These are phyloP conservation scores for Populus pruinosa DNA, from an alignment of 345 rosid genomes.

Conservation along the genomic window DNA sequence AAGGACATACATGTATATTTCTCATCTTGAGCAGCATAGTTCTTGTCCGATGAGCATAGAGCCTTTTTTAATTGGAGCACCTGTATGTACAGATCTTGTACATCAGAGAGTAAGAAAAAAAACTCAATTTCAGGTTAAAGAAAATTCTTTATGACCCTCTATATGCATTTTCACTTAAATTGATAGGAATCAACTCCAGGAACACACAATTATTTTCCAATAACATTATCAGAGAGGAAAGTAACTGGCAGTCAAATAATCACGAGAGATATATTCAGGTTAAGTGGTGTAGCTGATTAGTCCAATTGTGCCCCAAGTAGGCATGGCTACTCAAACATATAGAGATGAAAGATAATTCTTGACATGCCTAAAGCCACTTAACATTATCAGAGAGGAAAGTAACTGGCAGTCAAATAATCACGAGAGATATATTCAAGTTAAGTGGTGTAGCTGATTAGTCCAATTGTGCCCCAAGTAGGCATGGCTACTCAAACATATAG, in stretches of 20 bases:
- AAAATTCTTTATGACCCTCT: background rate
- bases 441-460: background rate
- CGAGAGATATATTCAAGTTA: background rate
- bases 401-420: background rate
- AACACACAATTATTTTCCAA: background rate
- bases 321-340: conserved; percentile 4
- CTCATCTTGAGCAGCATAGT: conserved; percentile 76
- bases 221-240: no score
- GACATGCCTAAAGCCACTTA: background rate
- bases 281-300: background rate
- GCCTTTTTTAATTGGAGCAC: conserved; percentile 50
- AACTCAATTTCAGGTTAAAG: background rate
- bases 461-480: background rate
- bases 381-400: no score
- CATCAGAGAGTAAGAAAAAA: background rate
- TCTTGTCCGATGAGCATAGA: conserved; percentile 56
- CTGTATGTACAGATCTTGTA: conserved; percentile 37
- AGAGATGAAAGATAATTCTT: background rate
- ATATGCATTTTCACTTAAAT: background rate
- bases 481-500: conserved; percentile 3
- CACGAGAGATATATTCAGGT: background rate
- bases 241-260: background rate
- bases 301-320: background rate
- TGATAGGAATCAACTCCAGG: background rate
- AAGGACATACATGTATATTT: conserved; percentile 56